Percentiles rank a stretch among this genome's conserved stretches.
These are phyloP conservation scores for Pleodorina starrii DNA, from an alignment of 139 green algal genomes.

Conservation along the genomic window DNA sequence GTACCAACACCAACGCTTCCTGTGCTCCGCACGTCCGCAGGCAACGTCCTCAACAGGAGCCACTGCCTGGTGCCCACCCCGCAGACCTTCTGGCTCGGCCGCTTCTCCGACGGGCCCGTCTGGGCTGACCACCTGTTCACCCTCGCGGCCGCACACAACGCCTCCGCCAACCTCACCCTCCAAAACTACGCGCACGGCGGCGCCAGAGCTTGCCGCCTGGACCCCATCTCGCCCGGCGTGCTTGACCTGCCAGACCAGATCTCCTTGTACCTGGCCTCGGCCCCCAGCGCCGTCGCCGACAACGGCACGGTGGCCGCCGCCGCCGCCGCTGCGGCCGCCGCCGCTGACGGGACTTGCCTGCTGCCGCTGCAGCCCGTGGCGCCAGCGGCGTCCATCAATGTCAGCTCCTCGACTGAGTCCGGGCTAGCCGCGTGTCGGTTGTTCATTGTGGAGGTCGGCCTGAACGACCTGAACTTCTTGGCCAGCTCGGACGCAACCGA, in stretches of 20 bases:
- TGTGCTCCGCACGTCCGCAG: no score
- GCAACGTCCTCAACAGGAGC: not conserved
- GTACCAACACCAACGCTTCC: no score
- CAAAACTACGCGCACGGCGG: slow-evolving; percentile 24
- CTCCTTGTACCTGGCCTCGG: not conserved
- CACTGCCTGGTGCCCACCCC: not conserved
- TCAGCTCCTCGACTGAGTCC: not conserved
- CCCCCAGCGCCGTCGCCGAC: not conserved
- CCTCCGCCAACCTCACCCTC: not conserved
- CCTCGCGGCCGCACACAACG: not conserved
- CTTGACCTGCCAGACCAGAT: not conserved
- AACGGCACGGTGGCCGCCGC: not conserved
- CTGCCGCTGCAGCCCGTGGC: not conserved
- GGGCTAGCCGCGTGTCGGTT: not conserved
- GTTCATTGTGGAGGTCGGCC: not conserved
- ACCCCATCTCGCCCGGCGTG: not conserved
- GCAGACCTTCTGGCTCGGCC: not conserved
- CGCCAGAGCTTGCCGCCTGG: not conserved
- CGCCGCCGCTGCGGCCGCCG: not conserved
- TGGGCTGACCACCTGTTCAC: slow-evolving; percentile 41
- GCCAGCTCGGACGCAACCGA: not conserved
- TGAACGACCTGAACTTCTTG: not conserved
- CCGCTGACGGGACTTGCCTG: no score
- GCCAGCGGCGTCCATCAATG: not conserved
- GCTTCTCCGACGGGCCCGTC: slow-evolving; percentile 36